Base-by-base conservation (phyloP, 495 filamentous ascomycete species). In the Tetracladium setigerum region DNA sequence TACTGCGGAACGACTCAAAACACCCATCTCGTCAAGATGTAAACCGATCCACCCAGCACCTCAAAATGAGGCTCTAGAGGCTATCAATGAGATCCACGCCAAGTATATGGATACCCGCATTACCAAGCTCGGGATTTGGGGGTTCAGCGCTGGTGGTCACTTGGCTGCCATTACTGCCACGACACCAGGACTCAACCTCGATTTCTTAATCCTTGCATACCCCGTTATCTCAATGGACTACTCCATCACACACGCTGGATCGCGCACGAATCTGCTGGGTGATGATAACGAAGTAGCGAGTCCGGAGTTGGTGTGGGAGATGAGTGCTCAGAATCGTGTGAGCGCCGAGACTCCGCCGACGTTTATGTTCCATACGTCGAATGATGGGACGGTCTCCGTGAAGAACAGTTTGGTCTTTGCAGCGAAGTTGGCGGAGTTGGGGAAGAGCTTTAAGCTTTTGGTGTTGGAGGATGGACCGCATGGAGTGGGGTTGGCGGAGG, bases 101-200 rank as follows among this genome's bases (percentile, higher is more conserved):
- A n/a, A 18, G 44, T 27, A 27, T 7, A 27, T 27, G 3, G 22
- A 7, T 27, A 31, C 30, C 2, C 43, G 44, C 7, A 45, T 52
- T 5, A 27, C 22, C 22, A 27, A 27, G 22, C 22, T 27, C 22
- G 53, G 53, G 3, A 30, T 56, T 36, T 52, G 53, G 53, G 53
- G 53, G 4, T 56, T 51, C 14, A 43, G 43, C 4, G 49, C 53
- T 1, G 53, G 53, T 12, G 53, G 49, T 3, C 53, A 56, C 11
- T 37, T 56, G 1, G 53, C 53, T 11, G 49, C 53, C 2, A 36
- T 56, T 24, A 52, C 44, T 1, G 53, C 44, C 11, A 56, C 49
- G 33, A 35, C 42, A n/a, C 19, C 42, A 33, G 11, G 1, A 1
- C 40, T 19, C 11, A 13, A 15, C 2, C 14, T 52, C 5, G 44